Evolutionary conservation across 1,139 yeast genomes (phyloP).

Genomic region (Saccharomycopsis crataegensis): DNA sequence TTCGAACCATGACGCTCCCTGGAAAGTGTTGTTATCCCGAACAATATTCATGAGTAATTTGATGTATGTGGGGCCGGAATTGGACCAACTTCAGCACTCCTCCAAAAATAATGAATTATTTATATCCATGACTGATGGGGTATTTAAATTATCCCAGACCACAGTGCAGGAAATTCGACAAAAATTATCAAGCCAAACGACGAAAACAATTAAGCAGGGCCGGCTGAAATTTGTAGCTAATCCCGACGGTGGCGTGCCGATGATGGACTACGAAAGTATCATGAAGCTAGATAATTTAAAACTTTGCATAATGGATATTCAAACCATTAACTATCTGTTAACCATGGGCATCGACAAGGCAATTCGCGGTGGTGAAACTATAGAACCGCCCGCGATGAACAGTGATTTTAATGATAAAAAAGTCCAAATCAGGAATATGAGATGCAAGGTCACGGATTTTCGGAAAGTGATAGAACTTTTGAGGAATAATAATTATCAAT

Average conservation of each 20-base stretch:
- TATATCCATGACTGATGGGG: conserved; percentile 13
- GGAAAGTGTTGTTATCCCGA: conserved; percentile 5
- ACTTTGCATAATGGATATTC: conserved; percentile 17
- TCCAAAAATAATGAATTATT: conserved; percentile 2
- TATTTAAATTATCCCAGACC: conserved; percentile 10
- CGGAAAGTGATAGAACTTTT: background rate
- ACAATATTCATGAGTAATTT: conserved; percentile 5
- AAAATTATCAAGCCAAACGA: background rate
- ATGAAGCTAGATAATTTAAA: conserved; percentile 18
- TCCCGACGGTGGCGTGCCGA: conserved; percentile 8
- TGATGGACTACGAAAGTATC: conserved; percentile 13
- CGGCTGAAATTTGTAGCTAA: background rate
- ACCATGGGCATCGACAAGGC: conserved; percentile 1
- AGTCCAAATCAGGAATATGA: background rate
- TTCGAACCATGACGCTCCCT: background rate
- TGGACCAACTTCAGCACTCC: background rate
- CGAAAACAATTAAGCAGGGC: background rate
- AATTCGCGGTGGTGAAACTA: background rate
- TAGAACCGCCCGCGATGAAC: too few relatives aligned
- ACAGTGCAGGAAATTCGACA: conserved; percentile 1
- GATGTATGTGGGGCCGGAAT: conserved; percentile 1
- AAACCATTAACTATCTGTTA: conserved; percentile 10
- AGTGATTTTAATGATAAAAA: background rate
- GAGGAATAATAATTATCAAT: conserved; percentile 1
- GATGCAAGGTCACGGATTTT: background rate